phyloP scores from a whole-genome alignment of 768 basidiomycete species.

The Tricholoma furcatifolium region DNA sequence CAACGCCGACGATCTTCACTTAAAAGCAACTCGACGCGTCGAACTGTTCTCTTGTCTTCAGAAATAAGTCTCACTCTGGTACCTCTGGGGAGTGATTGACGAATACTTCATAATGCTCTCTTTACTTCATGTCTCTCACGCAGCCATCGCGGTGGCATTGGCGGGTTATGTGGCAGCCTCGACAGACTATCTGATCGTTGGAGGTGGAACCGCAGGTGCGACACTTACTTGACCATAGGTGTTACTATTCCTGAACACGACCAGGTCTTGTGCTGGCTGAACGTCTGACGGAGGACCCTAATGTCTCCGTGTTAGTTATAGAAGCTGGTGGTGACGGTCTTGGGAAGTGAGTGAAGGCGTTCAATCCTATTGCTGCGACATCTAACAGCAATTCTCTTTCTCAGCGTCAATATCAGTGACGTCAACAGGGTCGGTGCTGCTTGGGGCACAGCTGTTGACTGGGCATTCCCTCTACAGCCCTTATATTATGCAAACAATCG shows the following conservation, averaged over 20 bases:
- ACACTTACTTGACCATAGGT: neutral
- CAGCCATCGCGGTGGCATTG: neutral
- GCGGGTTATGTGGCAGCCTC: neutral
- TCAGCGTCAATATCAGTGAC: constrained; percentile 1
- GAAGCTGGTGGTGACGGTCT: constrained; percentile 3
- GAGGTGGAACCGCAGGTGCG: constrained; percentile 4
- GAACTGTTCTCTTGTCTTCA: neutral
- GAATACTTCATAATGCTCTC: neutral
- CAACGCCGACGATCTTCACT: neutral
- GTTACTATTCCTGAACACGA: neutral
- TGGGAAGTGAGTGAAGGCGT: neutral
- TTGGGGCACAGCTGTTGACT: neutral
- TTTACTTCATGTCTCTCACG: neutral
- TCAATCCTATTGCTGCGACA: too few relatives aligned
- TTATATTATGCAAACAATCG: constrained; percentile 1
- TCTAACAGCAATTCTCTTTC: neutral
- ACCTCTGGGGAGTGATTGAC: neutral
- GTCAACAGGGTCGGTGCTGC: neutral
- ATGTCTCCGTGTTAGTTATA: neutral
- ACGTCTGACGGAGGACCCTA: neutral
- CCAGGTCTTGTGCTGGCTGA: neutral
- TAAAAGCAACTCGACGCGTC: too few relatives aligned
- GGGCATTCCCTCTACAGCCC: neutral
- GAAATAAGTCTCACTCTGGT: neutral
- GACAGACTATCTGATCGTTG: constrained; percentile 1